A percentile compares a stretch with the other conserved stretches of the same genome.
Conservation (phyloP, 129 eudicot genomes). For the Arctium lappa region DNA sequence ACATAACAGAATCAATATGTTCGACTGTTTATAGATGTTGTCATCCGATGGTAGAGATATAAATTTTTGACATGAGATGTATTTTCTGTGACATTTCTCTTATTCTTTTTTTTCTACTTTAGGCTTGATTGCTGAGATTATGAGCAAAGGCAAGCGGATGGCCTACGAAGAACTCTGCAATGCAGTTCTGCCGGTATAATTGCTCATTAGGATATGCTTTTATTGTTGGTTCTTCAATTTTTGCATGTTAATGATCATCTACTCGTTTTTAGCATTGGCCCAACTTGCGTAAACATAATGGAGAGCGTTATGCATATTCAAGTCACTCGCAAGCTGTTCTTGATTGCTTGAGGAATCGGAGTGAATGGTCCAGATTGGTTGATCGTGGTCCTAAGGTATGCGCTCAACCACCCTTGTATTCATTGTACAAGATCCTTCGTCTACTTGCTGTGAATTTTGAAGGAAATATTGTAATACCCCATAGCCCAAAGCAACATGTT, state of each 20-base stretch:
- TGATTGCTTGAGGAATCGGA: constrained; percentile 93
- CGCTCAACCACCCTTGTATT: neutral
- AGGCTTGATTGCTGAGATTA: constrained; percentile 89
- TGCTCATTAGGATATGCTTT: constrained; percentile 1
- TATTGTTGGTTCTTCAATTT: neutral
- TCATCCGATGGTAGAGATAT: neutral
- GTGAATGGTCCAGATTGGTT: constrained; percentile 90
- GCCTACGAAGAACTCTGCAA: constrained; percentile 78
- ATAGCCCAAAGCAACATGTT: neutral
- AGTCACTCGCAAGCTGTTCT: constrained; percentile 97
- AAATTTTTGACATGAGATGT: neutral
- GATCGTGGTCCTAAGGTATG: constrained; percentile 99
- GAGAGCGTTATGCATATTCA: constrained; percentile 93
- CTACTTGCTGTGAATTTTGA: neutral
- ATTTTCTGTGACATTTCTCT: neutral
- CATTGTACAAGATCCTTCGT: neutral
- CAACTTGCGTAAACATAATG: constrained; percentile 90
- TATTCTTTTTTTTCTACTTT: neutral
- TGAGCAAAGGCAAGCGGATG: constrained; percentile 88
- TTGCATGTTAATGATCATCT: neutral
- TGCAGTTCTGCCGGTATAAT: constrained; percentile 76
- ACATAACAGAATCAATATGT: neutral
- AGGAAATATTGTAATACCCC: neutral
- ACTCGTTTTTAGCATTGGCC: constrained; percentile 68
- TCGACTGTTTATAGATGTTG: neutral